phyloP scores from a whole-genome alignment of 352 stramenopile genomes.

The Thraustotheca clavata region DNA sequence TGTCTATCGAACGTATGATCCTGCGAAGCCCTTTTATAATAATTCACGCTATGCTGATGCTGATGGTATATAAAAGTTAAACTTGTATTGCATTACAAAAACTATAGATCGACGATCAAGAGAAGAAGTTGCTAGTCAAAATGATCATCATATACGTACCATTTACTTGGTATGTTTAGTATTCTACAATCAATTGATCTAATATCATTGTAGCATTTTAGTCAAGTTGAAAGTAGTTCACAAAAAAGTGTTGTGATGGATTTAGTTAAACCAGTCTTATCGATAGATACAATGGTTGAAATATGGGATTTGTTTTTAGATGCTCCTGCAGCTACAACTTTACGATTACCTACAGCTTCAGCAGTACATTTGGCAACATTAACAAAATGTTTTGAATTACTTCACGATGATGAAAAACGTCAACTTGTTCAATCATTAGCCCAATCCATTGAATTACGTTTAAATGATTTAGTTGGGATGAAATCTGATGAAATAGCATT shows the following conservation, averaged over 20 bases:
- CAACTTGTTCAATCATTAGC: neutral
- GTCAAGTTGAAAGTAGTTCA: neutral
- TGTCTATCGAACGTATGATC: conserved; percentile 44
- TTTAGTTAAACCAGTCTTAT: conserved; percentile 4
- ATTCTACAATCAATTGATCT: neutral
- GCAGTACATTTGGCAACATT: neutral
- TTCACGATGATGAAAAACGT: neutral
- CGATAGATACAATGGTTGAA: neutral
- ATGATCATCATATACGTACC: neutral
- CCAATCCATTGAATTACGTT: neutral
- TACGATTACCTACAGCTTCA: neutral
- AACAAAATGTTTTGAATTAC: neutral
- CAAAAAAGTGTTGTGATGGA: neutral
- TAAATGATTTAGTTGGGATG: neutral
- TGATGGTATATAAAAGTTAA: conserved; percentile 24
- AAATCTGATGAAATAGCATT: no score
- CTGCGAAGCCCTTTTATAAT: conserved; percentile 26
- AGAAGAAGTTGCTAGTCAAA: neutral
- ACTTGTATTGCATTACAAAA: neutral
- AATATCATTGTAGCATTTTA: neutral
- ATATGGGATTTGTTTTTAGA: conserved; percentile 6
- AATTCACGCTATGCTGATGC: conserved; percentile 36
- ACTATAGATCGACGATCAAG: neutral
- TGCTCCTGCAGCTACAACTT: neutral
- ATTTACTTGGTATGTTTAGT: conserved; percentile 9